Base-by-base conservation (phyloP, 805 yeast genomes). In the Barnettozyma pratensis region DNA sequence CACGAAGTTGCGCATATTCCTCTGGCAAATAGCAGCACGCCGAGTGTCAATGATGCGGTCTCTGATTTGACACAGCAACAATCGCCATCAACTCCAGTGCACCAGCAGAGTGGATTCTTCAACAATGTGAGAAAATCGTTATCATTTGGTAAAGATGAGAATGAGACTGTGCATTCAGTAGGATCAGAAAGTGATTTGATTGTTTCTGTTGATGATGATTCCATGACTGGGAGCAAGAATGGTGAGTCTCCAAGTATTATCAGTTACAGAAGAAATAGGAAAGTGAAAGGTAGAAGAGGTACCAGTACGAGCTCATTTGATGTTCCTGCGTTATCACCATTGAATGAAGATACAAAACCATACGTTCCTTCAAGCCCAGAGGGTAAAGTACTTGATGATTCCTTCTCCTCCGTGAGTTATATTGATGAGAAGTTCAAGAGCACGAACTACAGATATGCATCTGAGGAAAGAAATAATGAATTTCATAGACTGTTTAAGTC, bases 401-500 rank as follows among this genome's bases (percentile, higher is more conserved):
- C 43, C 3, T 64, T 54, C 39, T 66, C 68, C 43, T 59, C 69
- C 4, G 74, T 68, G 46, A 59, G 76, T 7, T 85, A 83, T 58
- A 73, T 73, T 6, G 83, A 78, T 45, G 88, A 83, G 54, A 73
- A 69, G 51, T 84, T 69, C 57, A 66, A 74, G 34, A 80, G 75
- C 51, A 80, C 92, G 0, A 71, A 67, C 11, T 83, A 79, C 59
- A 72, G 82, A 45, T 86, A 74, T 60, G 89, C 97, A 1, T 69
- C 82, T 2, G 72, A 73, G 46, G 75, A 75, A 43, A 71, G 95
- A 46, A 76, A 90, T 59, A 69, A 74, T 5, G 96, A 87, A 37
- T 94, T 89, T 64, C 97, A 90, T 66, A 75, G 72, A 37, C 56
- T 84, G 3, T 94, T 92, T 71, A 74, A 80, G 48, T 73, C 81